Conservation (phyloP, 2,329 filamentous ascomycete genomes). For the Aspergillus floridensis region DNA sequence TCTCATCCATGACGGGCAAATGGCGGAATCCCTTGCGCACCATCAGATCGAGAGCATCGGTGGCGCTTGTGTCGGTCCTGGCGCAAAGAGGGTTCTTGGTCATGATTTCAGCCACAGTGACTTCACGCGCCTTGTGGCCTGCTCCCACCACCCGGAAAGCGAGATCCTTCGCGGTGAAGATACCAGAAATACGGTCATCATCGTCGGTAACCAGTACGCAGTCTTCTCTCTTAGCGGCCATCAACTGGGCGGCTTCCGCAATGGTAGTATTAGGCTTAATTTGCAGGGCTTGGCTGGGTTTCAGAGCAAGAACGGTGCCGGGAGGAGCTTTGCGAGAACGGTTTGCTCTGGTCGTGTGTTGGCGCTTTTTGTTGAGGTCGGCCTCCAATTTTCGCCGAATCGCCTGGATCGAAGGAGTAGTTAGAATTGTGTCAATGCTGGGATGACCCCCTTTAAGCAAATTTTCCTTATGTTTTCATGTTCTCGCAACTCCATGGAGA, state of each 20-base stretch:
- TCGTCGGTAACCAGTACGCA: conserved; percentile 97
- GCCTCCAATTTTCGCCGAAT: conserved; percentile 96
- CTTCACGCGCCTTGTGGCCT: conserved; percentile 80
- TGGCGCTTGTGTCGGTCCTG: conserved; percentile 95
- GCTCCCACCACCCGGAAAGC: conserved; percentile 93
- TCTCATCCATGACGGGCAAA: conserved; percentile 98
- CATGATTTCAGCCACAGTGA: conserved; percentile 98
- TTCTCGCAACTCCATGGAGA: background rate
- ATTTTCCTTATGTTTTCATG: background rate
- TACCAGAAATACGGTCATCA: conserved; percentile 95
- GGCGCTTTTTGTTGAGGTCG: conserved; percentile 97
- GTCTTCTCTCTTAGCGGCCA: conserved; percentile 98
- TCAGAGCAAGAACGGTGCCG: conserved; percentile 90
- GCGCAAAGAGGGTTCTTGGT: conserved; percentile 98
- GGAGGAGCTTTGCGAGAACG: conserved; percentile 91
- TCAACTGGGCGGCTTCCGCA: conserved; percentile 92
- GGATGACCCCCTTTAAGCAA: background rate
- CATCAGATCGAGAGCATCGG: conserved; percentile 96
- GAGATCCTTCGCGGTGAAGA: conserved; percentile 98
- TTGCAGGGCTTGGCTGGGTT: conserved; percentile 92
- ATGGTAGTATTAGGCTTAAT: conserved; percentile 95
- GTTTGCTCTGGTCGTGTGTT: conserved; percentile 71
- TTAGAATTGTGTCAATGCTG: conserved; percentile 7
- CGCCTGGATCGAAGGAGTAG: conserved; percentile 57
- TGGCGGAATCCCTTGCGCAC: conserved; percentile 97